A percentile compares a stretch with the other conserved stretches of the same genome.
Conservation (phyloP, 192 early-diverging fungal genomes). For the Jimgerdemannia flammicorona region DNA sequence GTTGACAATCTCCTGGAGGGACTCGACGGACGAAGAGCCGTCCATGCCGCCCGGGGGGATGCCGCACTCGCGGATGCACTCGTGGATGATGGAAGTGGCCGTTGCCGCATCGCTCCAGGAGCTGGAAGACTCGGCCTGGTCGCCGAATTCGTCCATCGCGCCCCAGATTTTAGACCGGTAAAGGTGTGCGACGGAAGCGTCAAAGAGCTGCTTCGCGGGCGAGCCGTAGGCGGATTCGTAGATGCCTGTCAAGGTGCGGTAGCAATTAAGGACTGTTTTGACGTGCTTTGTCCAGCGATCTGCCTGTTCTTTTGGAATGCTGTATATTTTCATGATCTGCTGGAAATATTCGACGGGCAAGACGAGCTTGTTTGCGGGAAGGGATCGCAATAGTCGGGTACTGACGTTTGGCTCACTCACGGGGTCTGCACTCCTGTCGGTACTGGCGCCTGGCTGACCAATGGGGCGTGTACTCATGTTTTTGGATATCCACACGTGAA, state of each 20-base stretch:
- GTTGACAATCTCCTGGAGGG: constrained; percentile 4
- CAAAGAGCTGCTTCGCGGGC: constrained; percentile 21
- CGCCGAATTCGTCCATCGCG: not conserved
- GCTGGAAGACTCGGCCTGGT: not conserved
- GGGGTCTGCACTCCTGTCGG: no score
- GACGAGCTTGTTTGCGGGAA: not conserved
- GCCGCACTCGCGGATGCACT: constrained; percentile 28
- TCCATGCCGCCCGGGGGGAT: constrained; percentile 21
- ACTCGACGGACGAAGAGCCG: constrained; percentile 19
- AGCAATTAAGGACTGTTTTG: not conserved
- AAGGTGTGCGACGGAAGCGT: constrained; percentile 24
- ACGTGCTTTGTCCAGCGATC: not conserved
- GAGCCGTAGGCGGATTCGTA: constrained; percentile 5
- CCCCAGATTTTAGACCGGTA: constrained; percentile 12
- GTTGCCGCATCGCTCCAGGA: not conserved
- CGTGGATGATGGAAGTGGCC: constrained; percentile 13
- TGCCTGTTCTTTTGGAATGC: not conserved
- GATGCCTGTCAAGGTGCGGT: not conserved
- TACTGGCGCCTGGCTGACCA: no score
- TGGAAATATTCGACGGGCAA: not conserved
- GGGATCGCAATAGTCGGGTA: not conserved
- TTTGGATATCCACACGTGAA: not conserved
- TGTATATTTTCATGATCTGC: not conserved
- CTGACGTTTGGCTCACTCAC: not conserved
- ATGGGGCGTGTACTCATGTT: not conserved